These are phyloP conservation scores for Penicillium salamii DNA, from an alignment of 495 filamentous ascomycete species.

Conservation along the genomic window DNA sequence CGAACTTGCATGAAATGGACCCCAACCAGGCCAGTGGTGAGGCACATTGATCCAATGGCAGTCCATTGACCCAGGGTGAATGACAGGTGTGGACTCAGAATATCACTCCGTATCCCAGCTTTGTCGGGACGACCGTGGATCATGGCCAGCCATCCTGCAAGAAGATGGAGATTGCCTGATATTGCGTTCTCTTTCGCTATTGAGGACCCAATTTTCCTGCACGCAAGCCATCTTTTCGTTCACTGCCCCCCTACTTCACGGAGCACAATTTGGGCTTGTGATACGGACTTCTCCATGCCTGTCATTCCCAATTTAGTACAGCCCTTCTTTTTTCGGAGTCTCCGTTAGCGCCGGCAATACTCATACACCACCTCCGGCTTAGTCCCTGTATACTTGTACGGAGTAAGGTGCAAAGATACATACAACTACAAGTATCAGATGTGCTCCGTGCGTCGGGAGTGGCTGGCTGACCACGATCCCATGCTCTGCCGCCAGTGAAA, in stretches of 20 bases:
- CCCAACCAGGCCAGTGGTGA: conserved; percentile 2
- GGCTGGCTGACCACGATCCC: conserved; percentile 15
- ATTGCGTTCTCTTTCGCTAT: conserved; percentile 4
- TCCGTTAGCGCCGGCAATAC: not conserved
- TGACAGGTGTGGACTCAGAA: not conserved
- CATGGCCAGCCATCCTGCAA: conserved; percentile 9
- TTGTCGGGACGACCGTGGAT: conserved; percentile 12
- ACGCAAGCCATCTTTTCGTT: not conserved
- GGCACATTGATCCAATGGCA: conserved; percentile 8
- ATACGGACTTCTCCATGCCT: too few species aligned
- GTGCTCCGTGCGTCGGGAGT: conserved; percentile 9
- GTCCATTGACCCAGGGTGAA: not conserved
- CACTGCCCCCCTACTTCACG: not conserved
- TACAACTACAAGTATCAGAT: not conserved
- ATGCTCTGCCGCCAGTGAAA: not conserved
- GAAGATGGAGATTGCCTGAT: conserved; percentile 4
- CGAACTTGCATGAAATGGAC: conserved; percentile 10
- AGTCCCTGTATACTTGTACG: not conserved
- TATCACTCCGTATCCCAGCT: conserved; percentile 9
- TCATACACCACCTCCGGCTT: not conserved
- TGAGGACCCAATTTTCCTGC: conserved; percentile 3
- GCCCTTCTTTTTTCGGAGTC: too few species aligned
- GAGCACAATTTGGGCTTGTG: not conserved
- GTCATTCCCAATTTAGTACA: too few species aligned
- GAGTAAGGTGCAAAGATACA: too few species aligned